A percentile compares a stretch with the other conserved stretches of the same genome.
phyloP scores from a whole-genome alignment of 805 yeast genomes.

The Sporopachydermia quercuum region DNA sequence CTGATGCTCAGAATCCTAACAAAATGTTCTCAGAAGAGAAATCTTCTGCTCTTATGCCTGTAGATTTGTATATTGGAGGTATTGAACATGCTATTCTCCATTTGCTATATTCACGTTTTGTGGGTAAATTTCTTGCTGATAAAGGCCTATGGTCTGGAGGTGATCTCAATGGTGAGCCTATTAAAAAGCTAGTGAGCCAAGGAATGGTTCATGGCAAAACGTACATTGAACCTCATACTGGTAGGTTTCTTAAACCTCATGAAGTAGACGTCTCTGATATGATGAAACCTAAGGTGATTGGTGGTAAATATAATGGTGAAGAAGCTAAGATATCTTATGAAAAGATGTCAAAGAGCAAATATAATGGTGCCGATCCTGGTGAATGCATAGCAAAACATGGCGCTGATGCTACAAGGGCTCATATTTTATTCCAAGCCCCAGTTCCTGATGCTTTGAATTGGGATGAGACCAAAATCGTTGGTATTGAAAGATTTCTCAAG shows the following conservation, averaged over 20 bases:
- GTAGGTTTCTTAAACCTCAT: conserved; percentile 63
- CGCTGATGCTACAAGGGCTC: conserved; percentile 90
- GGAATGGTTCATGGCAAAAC: conserved; percentile 98
- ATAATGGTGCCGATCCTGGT: conserved; percentile 85
- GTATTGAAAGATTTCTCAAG: conserved; percentile 76
- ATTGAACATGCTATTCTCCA: conserved; percentile 95
- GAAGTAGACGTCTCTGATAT: conserved; percentile 40
- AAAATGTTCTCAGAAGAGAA: conserved; percentile 37
- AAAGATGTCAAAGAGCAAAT: conserved; percentile 94
- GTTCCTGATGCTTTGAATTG: conserved; percentile 68
- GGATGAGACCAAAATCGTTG: conserved; percentile 81
- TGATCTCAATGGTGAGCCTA: conserved; percentile 57
- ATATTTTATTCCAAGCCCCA: conserved; percentile 85
- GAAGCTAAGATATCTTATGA: conserved; percentile 50
- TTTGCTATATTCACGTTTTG: conserved; percentile 70
- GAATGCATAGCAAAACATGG: conserved; percentile 66
- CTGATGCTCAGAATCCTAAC: conserved; percentile 50
- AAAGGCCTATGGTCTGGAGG: conserved; percentile 58
- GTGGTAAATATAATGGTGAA: conserved; percentile 28
- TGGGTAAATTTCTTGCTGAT: conserved; percentile 61
- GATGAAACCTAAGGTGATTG: not conserved
- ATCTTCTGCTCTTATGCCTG: conserved; percentile 52
- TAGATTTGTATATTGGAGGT: conserved; percentile 87
- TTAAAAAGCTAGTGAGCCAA: conserved; percentile 68
- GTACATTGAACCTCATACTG: conserved; percentile 51